Evolutionary conservation across 2,329 filamentous ascomycete species (phyloP), one percentile per base, ranked within the genome.

Genomic region (Periconia sp.): DNA sequence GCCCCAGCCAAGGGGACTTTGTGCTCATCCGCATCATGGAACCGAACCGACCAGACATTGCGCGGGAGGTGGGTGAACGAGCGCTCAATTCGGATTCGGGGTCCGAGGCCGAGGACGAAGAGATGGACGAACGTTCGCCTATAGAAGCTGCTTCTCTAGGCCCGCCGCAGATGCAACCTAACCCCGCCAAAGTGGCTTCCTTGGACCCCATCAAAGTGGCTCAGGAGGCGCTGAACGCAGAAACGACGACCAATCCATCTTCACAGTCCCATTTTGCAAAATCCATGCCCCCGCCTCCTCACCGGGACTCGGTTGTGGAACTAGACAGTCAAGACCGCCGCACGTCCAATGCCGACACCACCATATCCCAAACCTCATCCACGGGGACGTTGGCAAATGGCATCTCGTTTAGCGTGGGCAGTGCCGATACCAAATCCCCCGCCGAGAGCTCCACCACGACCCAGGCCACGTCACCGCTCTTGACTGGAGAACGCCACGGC

Each of bases 1-100:
- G 70, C 53, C 74, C 80, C 29, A 82, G 73, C 57, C 80, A 81
- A 63, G 82, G 80, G 57, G 84, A 88, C 78, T 81, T 77, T 56
- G 83, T 89, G 52, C 77, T 92, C 67, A 78, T 92, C 50, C 71
- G 74, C 43, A 76, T 78, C 66, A 78, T 92, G 73, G 81, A 75
- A 56, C 82, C 84, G 59, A 83, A 83, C 61, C 76, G 76, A 54
- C 83, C 81, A 36, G 84, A 90, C 36, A 80, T 89, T 60, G 84
- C 85, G 44, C 72, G 71, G 52, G 64, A 72, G 60, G 86, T 82
- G 43, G 79, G 77, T 50, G 71, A 73, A 49, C 65, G 77, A 52
- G 76, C 80, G 16, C 72, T 88, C 34, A 66, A 69, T 26, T 71
- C 69, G 3, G 65, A 63, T 18, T 72, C 68, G 29, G 74, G 77